phyloP scores from a whole-genome alignment of 2,329 filamentous ascomycete genomes.

The Monosporascus sp. region DNA sequence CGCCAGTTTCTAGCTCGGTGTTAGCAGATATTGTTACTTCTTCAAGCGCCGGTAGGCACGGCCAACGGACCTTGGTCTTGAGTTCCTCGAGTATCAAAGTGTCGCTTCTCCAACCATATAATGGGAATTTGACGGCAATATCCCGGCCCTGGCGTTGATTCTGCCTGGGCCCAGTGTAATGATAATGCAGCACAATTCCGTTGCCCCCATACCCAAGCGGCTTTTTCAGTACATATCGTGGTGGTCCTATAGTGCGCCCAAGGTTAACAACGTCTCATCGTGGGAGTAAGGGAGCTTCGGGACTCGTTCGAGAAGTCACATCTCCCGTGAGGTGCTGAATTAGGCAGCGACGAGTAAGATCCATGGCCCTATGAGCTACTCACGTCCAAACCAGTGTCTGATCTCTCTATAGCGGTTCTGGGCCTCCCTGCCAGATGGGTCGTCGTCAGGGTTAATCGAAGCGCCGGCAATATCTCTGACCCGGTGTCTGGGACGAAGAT shows the following conservation, averaged over 20 bases:
- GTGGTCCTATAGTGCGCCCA: neutral
- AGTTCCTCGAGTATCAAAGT: neutral
- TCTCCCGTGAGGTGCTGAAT: too few species aligned
- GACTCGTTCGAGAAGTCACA: too few species aligned
- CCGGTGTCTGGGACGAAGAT: neutral
- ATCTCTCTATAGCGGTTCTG: neutral
- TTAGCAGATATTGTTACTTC: neutral
- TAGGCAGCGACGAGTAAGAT: neutral
- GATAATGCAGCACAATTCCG: constrained; percentile 2
- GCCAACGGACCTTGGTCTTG: constrained; percentile 1
- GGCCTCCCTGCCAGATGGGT: neutral
- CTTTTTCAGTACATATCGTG: neutral
- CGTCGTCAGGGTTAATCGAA: neutral
- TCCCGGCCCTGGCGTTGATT: neutral
- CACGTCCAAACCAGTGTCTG: neutral
- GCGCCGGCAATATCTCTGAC: neutral
- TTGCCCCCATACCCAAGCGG: constrained; percentile 1
- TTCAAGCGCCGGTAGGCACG: neutral
- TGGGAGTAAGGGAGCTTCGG: neutral
- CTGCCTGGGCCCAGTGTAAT: neutral
- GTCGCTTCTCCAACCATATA: neutral
- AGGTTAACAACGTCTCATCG: neutral
- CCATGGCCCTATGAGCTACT: neutral
- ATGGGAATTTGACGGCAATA: constrained; percentile 12
- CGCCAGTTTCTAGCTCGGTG: constrained; percentile 13